phyloP scores from a whole-genome alignment of 306 rosid species.

The Prosopis cineraria region DNA sequence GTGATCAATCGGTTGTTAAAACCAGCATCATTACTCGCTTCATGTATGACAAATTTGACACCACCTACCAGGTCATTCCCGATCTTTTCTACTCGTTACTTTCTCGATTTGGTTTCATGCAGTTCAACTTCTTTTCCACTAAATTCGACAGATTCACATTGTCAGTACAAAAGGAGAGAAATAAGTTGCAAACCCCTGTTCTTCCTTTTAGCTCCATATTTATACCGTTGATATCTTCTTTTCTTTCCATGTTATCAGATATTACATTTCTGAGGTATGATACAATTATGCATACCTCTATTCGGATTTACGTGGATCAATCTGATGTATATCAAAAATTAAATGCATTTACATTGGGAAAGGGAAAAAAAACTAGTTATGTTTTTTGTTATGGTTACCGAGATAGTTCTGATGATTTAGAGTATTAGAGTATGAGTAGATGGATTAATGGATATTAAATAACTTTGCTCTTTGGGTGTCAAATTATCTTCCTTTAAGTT shows the following conservation, averaged over 20 bases:
- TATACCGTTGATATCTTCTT: background rate
- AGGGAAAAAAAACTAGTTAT: background rate
- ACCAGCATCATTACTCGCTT: constrained; percentile 97
- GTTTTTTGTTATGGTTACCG: background rate
- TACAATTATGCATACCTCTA: background rate
- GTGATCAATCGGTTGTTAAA: constrained; percentile 94
- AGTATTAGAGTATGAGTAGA: background rate
- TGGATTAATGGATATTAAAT: background rate
- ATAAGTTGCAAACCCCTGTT: background rate
- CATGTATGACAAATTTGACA: constrained; percentile 95
- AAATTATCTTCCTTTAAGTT: background rate
- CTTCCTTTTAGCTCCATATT: background rate
- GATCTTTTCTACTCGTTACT: background rate
- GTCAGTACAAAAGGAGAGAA: background rate
- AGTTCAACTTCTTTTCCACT: background rate
- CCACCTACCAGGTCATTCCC: constrained; percentile 77
- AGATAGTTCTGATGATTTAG: background rate
- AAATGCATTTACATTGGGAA: background rate
- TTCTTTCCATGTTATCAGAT: background rate
- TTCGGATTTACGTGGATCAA: constrained; percentile 30
- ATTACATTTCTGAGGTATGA: constrained; percentile 10
- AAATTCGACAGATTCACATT: background rate
- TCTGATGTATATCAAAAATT: background rate
- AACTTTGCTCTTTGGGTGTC: background rate
- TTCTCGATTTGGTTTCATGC: background rate